Percentiles rank a stretch among this genome's conserved stretches.
phyloP scores from a whole-genome alignment of 129 eudicot genomes.

The Centrapalus pauciflorus region DNA sequence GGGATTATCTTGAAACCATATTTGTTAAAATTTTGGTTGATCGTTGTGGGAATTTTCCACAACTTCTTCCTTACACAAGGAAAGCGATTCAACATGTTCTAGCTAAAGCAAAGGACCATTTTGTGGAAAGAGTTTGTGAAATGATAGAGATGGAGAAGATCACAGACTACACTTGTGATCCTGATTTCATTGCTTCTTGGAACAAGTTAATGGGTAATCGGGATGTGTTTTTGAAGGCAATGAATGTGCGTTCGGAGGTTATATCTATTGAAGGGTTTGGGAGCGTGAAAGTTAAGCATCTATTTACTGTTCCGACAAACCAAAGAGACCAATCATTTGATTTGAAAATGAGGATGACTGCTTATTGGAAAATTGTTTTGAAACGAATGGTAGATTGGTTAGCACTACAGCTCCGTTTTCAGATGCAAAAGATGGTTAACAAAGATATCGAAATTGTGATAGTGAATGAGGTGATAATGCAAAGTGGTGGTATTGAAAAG shows the following conservation, averaged over 20 bases:
- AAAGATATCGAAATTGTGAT: slow-evolving; percentile 17
- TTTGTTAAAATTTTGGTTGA: slow-evolving; percentile 2
- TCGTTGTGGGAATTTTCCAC: slow-evolving; percentile 20
- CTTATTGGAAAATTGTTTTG: slow-evolving; percentile 34
- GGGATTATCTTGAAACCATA: slow-evolving; percentile 26
- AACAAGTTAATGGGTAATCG: slow-evolving; percentile 14
- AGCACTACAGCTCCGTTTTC: slow-evolving; percentile 21
- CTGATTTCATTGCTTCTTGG: slow-evolving; percentile 17
- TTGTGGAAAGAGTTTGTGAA: slow-evolving; percentile 18
- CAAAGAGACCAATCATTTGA: slow-evolving; percentile 28
- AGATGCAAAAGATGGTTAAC: slow-evolving; percentile 16
- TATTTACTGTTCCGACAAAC: neutral
- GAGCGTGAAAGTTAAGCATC: neutral
- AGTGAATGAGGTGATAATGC: slow-evolving; percentile 14
- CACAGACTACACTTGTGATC: slow-evolving; percentile 33
- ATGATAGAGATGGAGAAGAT: slow-evolving; percentile 34
- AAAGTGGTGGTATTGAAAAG: slow-evolving; percentile 25
- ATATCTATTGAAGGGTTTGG: slow-evolving; percentile 7
- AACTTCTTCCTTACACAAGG: slow-evolving; percentile 18
- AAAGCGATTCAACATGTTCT: slow-evolving; percentile 19
- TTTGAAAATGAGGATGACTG: slow-evolving; percentile 30
- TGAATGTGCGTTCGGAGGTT: neutral
- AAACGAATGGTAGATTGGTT: slow-evolving; percentile 26
- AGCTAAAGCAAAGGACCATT: slow-evolving; percentile 1
- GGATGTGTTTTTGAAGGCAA: neutral